Evolutionary conservation across 352 stramenopile genomes (phyloP).

Genomic region (Phytophthora europaea): DNA sequence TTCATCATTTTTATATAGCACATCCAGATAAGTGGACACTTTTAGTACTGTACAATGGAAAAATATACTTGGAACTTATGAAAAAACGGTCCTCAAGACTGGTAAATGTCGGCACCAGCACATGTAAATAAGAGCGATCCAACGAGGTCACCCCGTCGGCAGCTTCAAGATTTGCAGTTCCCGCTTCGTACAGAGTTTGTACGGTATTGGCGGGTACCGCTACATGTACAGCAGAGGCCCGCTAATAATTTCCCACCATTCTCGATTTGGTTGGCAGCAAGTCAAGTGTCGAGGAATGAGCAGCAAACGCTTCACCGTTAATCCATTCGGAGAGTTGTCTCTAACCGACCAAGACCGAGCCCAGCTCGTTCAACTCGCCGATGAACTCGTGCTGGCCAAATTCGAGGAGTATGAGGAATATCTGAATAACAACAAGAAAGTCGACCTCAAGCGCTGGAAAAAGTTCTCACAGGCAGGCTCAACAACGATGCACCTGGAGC

Average conservation of each 20-base stretch:
- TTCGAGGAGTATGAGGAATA: conserved; percentile 24
- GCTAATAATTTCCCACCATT: too few relatives aligned
- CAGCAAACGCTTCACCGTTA: neutral
- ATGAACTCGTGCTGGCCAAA: conserved; percentile 15
- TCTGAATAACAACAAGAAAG: conserved; percentile 16
- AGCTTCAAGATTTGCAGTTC: neutral
- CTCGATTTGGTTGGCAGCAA: too few relatives aligned
- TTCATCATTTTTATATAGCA: too few relatives aligned
- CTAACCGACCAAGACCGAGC: conserved; percentile 11
- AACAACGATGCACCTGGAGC: conserved; percentile 17
- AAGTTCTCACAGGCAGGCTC: conserved; percentile 16
- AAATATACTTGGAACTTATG: too few relatives aligned
- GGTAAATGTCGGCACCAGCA: too few relatives aligned
- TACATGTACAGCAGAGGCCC: neutral
- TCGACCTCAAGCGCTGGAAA: conserved; percentile 16
- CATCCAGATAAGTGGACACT: too few relatives aligned
- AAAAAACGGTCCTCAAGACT: too few relatives aligned
- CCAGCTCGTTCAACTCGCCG: conserved; percentile 16
- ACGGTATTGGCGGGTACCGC: neutral
- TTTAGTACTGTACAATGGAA: neutral
- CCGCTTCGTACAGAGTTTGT: neutral
- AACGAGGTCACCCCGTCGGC: neutral
- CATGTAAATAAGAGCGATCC: neutral
- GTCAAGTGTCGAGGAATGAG: too few relatives aligned
- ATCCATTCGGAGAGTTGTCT: neutral